These are phyloP conservation scores for Dentipellis sp. DNA, from an alignment of 768 basidiomycete genomes.

Conservation along the genomic window DNA sequence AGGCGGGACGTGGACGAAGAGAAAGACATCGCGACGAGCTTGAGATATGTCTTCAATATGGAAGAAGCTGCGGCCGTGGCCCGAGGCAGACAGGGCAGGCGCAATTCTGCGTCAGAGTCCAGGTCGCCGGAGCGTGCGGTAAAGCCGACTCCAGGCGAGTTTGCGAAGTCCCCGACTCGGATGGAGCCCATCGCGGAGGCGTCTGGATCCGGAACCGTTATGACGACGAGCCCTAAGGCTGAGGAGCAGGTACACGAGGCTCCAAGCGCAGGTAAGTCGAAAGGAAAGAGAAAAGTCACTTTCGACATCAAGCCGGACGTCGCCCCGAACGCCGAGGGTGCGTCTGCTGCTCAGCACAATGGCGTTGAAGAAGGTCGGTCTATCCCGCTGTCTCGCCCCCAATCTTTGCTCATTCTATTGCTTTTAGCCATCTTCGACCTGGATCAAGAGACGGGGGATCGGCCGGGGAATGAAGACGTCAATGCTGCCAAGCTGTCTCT, in stretches of 20 bases:
- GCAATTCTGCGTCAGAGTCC: not conserved
- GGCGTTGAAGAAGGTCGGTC: constrained; percentile 29
- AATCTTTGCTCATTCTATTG: constrained; percentile 1
- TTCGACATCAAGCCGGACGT: constrained; percentile 60
- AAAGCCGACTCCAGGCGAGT: not conserved
- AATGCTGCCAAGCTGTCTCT: constrained; percentile 25
- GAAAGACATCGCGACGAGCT: constrained; percentile 37
- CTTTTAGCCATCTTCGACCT: constrained; percentile 57
- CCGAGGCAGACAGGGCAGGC: constrained; percentile 6
- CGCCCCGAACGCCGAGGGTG: constrained; percentile 26
- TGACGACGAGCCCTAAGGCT: not conserved
- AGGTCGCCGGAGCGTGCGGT: not conserved
- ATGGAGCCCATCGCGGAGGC: not conserved
- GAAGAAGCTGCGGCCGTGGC: constrained; percentile 24
- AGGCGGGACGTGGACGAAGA: constrained; percentile 38
- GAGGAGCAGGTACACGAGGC: not conserved
- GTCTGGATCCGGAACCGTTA: not conserved
- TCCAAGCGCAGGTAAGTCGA: constrained; percentile 21
- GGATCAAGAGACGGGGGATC: constrained; percentile 42
- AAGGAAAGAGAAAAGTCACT: constrained; percentile 60
- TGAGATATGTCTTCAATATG: constrained; percentile 36
- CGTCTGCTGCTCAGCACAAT: constrained; percentile 1
- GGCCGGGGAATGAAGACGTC: constrained; percentile 13
- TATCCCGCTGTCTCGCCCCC: not conserved
- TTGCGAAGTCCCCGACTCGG: not conserved